These are phyloP conservation scores for Colletotrichum sp. DNA, from an alignment of 2,329 filamentous ascomycete genomes.

Conservation along the genomic window DNA sequence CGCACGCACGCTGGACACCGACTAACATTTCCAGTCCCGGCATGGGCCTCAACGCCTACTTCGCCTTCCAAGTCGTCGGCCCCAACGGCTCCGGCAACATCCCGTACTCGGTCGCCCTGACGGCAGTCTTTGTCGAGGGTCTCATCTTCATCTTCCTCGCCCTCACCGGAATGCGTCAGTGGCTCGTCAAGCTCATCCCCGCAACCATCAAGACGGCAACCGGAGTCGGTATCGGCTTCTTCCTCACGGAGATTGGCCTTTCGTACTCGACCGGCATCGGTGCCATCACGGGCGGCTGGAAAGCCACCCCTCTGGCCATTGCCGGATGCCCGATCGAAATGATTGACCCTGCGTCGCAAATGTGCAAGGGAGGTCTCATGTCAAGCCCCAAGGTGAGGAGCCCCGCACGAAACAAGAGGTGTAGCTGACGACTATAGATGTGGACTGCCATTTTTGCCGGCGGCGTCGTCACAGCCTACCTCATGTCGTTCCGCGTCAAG, in stretches of 20 bases:
- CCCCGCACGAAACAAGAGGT: not conserved
- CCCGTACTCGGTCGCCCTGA: conserved; percentile 64
- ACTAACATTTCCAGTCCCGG: conserved; percentile 54
- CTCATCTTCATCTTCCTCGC: conserved; percentile 69
- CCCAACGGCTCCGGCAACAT: conserved; percentile 61
- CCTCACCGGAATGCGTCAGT: conserved; percentile 73
- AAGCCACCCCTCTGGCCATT: conserved; percentile 74
- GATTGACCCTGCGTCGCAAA: conserved; percentile 48
- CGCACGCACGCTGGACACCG: not conserved
- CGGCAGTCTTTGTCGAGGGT: conserved; percentile 69
- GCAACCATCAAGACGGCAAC: conserved; percentile 69
- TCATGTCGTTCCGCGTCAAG: conserved; percentile 81
- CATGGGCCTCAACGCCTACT: conserved; percentile 73
- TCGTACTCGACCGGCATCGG: conserved; percentile 86
- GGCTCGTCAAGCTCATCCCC: conserved; percentile 71
- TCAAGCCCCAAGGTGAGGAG: conserved; percentile 69
- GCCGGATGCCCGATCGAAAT: conserved; percentile 72
- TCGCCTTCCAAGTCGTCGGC: conserved; percentile 71
- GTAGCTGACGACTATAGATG: conserved; percentile 51
- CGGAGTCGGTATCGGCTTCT: conserved; percentile 69
- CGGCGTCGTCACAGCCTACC: conserved; percentile 77
- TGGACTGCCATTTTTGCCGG: conserved; percentile 88
- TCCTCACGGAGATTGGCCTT: conserved; percentile 67
- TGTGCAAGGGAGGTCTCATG: conserved; percentile 71
- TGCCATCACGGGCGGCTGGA: conserved; percentile 71